Percentiles rank a stretch among this genome's conserved stretches.
These are phyloP conservation scores for Coniophora puteana DNA, from an alignment of 1,284 basidiomycete species.

Conservation along the genomic window DNA sequence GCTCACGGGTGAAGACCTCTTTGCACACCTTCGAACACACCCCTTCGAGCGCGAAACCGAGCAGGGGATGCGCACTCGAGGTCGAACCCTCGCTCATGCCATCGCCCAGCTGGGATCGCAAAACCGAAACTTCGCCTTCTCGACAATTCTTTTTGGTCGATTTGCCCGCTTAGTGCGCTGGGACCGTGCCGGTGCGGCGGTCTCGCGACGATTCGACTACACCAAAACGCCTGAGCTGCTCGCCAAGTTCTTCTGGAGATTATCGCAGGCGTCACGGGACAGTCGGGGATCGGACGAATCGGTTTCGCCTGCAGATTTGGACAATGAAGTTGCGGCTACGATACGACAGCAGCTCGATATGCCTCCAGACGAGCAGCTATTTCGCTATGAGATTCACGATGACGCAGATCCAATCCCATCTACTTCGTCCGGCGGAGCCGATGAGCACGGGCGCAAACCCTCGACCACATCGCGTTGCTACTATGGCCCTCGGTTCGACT, in stretches of 20 bases:
- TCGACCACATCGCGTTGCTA: not conserved
- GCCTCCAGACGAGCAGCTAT: not conserved
- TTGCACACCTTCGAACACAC: too few relatives aligned
- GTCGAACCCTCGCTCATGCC: slow-evolving; percentile 4
- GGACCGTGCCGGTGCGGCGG: slow-evolving; percentile 8
- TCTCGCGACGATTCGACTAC: slow-evolving; percentile 1
- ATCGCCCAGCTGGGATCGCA: slow-evolving; percentile 3
- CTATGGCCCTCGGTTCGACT: not conserved
- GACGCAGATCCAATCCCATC: too few relatives aligned
- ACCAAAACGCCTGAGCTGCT: not conserved
- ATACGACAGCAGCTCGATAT: not conserved
- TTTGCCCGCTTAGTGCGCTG: slow-evolving; percentile 6
- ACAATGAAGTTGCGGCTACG: not conserved
- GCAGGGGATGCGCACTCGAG: not conserved
- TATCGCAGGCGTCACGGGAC: not conserved
- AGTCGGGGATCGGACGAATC: not conserved
- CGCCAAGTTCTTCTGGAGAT: slow-evolving; percentile 2
- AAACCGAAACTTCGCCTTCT: slow-evolving; percentile 11
- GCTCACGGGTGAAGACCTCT: not conserved
- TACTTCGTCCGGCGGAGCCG: too few relatives aligned
- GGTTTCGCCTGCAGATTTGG: not conserved
- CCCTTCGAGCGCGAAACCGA: not conserved
- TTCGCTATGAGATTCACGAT: slow-evolving; percentile 1
- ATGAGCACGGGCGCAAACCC: too few relatives aligned
- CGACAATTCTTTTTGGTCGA: slow-evolving; percentile 3